phyloP scores from a whole-genome alignment of 2,329 filamentous ascomycete genomes.

The Phialophora macrospora region DNA sequence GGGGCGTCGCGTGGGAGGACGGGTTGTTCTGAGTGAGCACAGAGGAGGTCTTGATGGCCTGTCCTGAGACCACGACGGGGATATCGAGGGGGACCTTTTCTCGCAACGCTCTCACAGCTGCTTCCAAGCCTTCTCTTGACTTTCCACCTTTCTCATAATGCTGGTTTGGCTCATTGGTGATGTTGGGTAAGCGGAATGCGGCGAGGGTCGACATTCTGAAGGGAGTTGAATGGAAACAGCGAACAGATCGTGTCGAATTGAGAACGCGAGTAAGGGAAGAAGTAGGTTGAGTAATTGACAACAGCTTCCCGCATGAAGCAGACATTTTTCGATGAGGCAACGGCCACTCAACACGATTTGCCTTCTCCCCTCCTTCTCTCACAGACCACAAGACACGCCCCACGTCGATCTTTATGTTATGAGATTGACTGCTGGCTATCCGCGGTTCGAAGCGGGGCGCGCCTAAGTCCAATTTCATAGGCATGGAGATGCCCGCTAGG shows the following conservation, averaged over 20 bases:
- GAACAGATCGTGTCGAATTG: slow-evolving; percentile 15
- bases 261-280: slow-evolving; percentile 23
- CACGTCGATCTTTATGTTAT: slow-evolving; percentile 23
- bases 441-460: slow-evolving; percentile 22
- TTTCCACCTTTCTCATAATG: slow-evolving; percentile 84
- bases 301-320: slow-evolving; percentile 23
- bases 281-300: slow-evolving; percentile 23
- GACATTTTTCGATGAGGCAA: slow-evolving; percentile 26
- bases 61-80: slow-evolving; percentile 81
- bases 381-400: slow-evolving; percentile 18
- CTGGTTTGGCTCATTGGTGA: slow-evolving; percentile 95
- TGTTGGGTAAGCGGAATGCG: slow-evolving; percentile 82
- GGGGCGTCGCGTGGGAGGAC: slow-evolving; percentile 72
- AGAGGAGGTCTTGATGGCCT: slow-evolving; percentile 71
- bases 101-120: slow-evolving; percentile 72
- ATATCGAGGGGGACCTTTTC: slow-evolving; percentile 74
- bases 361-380: slow-evolving; percentile 7
- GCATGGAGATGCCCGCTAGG: slow-evolving; percentile 29
- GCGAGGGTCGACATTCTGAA: slow-evolving; percentile 66
- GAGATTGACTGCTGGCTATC: slow-evolving; percentile 22
- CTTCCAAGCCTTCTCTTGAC: slow-evolving; percentile 75
- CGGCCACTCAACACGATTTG: slow-evolving; percentile 18
- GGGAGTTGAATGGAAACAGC: slow-evolving; percentile 25
- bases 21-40: slow-evolving; percentile 79
- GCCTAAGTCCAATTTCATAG: neutral